Conservation (phyloP, 257 asterid species). For the Orobanche coerulescens region DNA sequence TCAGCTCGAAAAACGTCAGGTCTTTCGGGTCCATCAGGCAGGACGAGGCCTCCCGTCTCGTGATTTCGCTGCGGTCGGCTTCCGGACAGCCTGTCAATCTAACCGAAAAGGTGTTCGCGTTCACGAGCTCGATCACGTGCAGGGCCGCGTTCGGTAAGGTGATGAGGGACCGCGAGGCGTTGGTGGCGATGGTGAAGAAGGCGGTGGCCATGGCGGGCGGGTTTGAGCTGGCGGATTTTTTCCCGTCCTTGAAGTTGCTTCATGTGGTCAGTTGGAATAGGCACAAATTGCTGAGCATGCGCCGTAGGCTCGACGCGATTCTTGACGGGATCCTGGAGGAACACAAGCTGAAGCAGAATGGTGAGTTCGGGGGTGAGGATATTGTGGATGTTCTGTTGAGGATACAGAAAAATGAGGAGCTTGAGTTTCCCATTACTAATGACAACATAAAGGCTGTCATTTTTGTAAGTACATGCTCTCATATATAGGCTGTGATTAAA, state of each 20-base stretch:
- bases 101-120: not conserved
- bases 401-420: constrained; percentile 21
- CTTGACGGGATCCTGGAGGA: constrained; percentile 30
- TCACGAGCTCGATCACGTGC: constrained; percentile 17
- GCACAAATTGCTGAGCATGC: constrained; percentile 15
- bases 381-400: constrained; percentile 25
- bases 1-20: constrained; percentile 21
- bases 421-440: constrained; percentile 22
- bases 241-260: constrained; percentile 30
- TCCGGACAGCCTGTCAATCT: constrained; percentile 16
- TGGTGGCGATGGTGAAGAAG: constrained; percentile 13
- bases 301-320: constrained; percentile 17
- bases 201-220: constrained; percentile 19
- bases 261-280: constrained; percentile 2
- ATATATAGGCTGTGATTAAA: too few relatives aligned
- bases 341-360: constrained; percentile 25
- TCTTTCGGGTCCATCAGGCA: constrained; percentile 24
- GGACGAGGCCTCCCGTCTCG: constrained; percentile 15
- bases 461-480: constrained; percentile 19
- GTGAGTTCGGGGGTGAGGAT: constrained; percentile 24
- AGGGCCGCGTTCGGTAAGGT: constrained; percentile 30
- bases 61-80: constrained; percentile 5
- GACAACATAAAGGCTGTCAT: constrained; percentile 30
- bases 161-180: constrained; percentile 8
- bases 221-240: constrained; percentile 26